Base-by-base conservation (phyloP, 768 basidiomycete species). In the Epithele typhae region DNA sequence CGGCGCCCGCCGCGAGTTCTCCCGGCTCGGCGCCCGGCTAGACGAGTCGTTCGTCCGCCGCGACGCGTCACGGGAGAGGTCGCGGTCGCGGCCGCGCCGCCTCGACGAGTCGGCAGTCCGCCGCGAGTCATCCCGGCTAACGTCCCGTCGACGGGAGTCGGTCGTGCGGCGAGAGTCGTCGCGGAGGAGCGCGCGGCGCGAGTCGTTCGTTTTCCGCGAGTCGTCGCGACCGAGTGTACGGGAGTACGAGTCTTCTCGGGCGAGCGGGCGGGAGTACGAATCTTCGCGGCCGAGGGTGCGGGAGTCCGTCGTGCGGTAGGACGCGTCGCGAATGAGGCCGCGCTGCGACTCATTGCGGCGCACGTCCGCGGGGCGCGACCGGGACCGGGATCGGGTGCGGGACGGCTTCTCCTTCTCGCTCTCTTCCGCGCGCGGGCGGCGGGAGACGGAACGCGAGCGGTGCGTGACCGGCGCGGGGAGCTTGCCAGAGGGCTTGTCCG, bases 401-500 rank as follows among this genome's bases (percentile, higher is more conserved):
- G n/a, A n/a, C 10, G 51, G 46, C 51, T 52, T 52, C 51, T 43
- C 42, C 30, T 43, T n/a, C 9, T 6, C 18, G 7, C 7, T 41
- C 43, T 43, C 51, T 38, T 15, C 38, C 42, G 25, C 35, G 25
- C 40, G 43, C 45, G 49, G 45, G 36, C 45, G 64, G 53, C 62
- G 62, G 27, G 70, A 61, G 45, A 52, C 44, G 34, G 62, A 64
- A 35, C 68, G 40, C 40, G 64, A 43, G 37, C 58, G 57, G 41
- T 58, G 57, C 34, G 64, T 68, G 37, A 70, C 66, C 17, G 75
- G 75, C 9, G 61, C 59, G 0, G 75, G 74, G 40, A 76, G 65
- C 51, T 72, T 71, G 43, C 66, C 59, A 37, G 49, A 46, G 19
- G 56, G 53, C 39, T 59, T 53, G 44, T 40, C 54, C 11, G 36